Base-by-base conservation (phyloP, 345 rosid genomes). In the Orychophragmus violaceus region DNA sequence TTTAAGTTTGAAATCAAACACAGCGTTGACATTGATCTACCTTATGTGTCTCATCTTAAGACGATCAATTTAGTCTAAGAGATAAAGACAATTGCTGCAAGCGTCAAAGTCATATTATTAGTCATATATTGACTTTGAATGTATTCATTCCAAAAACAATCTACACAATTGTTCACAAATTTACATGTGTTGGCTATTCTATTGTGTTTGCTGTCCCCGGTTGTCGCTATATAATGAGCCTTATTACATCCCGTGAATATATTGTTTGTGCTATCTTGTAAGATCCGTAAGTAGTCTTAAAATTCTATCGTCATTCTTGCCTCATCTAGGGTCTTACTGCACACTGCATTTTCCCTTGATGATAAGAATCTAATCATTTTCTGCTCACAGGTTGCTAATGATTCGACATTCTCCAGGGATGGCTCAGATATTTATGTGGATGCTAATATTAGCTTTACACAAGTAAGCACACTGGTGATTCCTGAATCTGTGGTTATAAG, bases 351-450 rank as follows among this genome's bases (percentile, higher is more conserved):
- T 72, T 42, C 28, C 13, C 56, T 63, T 77, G 44, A 18, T 57
- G 53, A 45, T 57, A 10, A 50, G 19, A 44, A 63, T 32, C 59
- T 71, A 55, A 39, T 57, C 37, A 50, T 65, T 16, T 58, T 58
- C 62, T 66, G 41, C 78, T 59, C 62, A 50, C 74, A 89, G 98
- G 96, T 90, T 35, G 90, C 88, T 25, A 78, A 85, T 42, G 98
- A 93, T 80, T 79, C 87, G 8, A 63, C 76, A 62, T 93, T 93
- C 83, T 19, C 87, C 13, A 83, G 96, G 80, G 94, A 93, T 49
- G 96, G 98, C 67, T 87, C 93, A 64, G 96, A 93, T 85, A 57
- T 93, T 21, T 90, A 86, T 55, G 91, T 90, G 72, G 87, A 85
- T 74, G 82, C 86, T 71, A 80, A 84, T 65, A 86, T 93, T 74